Conservation (phyloP, 306 rosid genomes). For the Medicago ruthenica region DNA sequence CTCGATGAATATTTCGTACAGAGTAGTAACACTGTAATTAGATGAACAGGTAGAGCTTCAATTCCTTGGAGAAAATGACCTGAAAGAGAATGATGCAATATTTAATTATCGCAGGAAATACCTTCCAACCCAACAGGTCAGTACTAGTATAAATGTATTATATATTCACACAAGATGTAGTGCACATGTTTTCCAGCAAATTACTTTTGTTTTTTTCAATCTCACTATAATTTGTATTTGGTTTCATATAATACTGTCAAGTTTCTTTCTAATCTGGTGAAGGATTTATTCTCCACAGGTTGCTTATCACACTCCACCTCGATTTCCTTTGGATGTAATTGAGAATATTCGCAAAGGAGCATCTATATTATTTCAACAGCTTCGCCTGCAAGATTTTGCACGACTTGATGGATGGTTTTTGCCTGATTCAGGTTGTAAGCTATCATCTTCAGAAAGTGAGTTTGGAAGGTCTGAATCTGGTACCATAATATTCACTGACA, state of each 20-base stretch:
- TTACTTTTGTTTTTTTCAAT: neutral
- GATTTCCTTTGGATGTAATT: conserved; percentile 77
- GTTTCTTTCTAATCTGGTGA: conserved; percentile 43
- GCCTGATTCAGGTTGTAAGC: conserved; percentile 59
- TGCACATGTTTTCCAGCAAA: neutral
- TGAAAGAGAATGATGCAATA: conserved; percentile 89
- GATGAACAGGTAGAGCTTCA: conserved; percentile 83
- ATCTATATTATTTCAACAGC: conserved; percentile 66
- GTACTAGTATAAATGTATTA: conserved; percentile 20
- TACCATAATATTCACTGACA: conserved; percentile 78
- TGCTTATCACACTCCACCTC: conserved; percentile 95
- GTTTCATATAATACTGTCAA: conserved; percentile 3
- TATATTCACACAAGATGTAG: conserved; percentile 6
- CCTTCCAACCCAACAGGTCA: conserved; percentile 97
- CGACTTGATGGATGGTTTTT: conserved; percentile 97
- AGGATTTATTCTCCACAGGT: conserved; percentile 60
- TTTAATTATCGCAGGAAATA: conserved; percentile 94
- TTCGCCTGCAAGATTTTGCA: conserved; percentile 85
- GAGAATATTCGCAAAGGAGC: conserved; percentile 87
- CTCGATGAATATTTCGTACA: conserved; percentile 32
- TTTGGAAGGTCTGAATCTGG: conserved; percentile 79
- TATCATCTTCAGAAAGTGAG: conserved; percentile 53
- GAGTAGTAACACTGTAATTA: conserved; percentile 35
- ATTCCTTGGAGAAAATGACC: conserved; percentile 63
- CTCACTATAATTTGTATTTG: neutral